Base-by-base conservation (phyloP, 768 basidiomycete genomes). In the Macrolepiota dolichaula region DNA sequence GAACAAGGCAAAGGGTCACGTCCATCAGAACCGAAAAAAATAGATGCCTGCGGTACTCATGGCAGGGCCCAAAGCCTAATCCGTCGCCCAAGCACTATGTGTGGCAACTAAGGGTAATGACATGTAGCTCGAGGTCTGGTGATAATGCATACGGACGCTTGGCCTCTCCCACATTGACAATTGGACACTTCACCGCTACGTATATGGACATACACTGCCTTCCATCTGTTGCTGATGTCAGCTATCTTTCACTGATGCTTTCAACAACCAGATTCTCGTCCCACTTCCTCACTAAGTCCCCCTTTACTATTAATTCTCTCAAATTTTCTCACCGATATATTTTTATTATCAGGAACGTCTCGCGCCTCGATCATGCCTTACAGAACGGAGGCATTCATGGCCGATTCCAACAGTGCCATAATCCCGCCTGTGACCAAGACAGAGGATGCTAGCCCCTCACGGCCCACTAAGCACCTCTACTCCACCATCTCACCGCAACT, bases 21-120 rank as follows among this genome's bases (percentile, higher is more conserved):
- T 50, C 57, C 49, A 58, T 58, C 57, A 58, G 57, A 50, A 47
- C 22, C 35, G 22, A 51, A 19, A 50, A n/a, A 27, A 58, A 51
- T 50, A 37, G 36, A 58, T 37, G 24, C 32, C 47, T 58, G 29
- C 47, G 25, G 11, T 17, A 27, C 47, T 27, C 5, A 25, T 49
- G 57, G 17, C 57, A 58, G 38, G 57, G n/a, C n/a, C n/a, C n/a
- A n/a, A n/a, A 49, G 46, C 46, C 36, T 24, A 57, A 49, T 19
- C 36, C 29, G 55, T 56, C 29, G 25, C 42, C 35, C 25, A 36
- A 49, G 11, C 15, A 19, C 17, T 36, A 57, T 19, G 42, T 36
- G 49, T 19, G 42, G 17, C 46, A 24, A 22, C 55, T 36, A 19
- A 35, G 19, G 17, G 6, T 9, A n/a, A 35, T 32, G 47, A 15